Conservation (phyloP, 192 early-diverging fungal species). For the Podila epicladia region DNA sequence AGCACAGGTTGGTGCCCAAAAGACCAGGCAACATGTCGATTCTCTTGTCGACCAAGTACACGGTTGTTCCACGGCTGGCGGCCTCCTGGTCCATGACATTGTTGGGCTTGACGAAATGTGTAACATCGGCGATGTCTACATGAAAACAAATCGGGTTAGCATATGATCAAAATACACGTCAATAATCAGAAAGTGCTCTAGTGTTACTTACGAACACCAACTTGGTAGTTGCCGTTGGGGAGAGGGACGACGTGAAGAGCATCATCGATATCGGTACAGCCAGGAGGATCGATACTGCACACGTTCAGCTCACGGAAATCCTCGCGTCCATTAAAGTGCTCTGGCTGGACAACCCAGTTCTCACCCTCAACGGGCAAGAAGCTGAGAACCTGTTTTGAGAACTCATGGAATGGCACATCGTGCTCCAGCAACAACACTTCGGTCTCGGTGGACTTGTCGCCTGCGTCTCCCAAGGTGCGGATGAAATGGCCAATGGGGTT, state of each 20-base stretch:
- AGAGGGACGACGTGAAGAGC: conserved; percentile 87
- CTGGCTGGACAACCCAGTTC: conserved; percentile 78
- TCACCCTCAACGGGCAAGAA: conserved; percentile 91
- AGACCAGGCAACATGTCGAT: conserved; percentile 96
- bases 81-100: conserved; percentile 91
- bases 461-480: conserved; percentile 87
- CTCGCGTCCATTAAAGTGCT: conserved; percentile 74
- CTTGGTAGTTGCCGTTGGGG: conserved; percentile 89
- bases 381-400: conserved; percentile 85
- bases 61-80: conserved; percentile 85
- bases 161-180: background rate
- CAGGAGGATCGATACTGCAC: conserved; percentile 98
- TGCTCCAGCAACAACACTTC: conserved; percentile 97
- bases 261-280: conserved; percentile 99
- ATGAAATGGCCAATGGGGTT: conserved; percentile 96
- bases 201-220: conserved; percentile 67
- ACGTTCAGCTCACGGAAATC: conserved; percentile 89
- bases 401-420: conserved; percentile 95
- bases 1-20: conserved; percentile 81
- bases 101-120: conserved; percentile 86
- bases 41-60: conserved; percentile 91
- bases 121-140: conserved; percentile 96
- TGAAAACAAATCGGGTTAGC: background rate
- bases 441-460: conserved; percentile 95
- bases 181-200: conserved; percentile 24